phyloP scores from a whole-genome alignment of 805 yeast species.

The Ogataea methanolica region DNA sequence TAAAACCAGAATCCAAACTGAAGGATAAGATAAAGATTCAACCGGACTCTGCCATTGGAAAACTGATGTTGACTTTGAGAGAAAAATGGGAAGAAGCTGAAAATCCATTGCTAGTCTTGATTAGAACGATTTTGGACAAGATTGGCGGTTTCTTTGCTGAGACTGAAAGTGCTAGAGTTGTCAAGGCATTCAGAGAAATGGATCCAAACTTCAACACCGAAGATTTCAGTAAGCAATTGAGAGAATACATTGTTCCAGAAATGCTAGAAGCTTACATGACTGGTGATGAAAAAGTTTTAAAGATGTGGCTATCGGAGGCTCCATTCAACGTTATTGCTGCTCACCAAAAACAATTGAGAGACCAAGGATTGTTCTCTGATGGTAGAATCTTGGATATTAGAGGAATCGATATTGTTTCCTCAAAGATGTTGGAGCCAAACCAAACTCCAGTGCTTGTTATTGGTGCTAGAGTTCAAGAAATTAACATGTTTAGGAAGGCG shows the following conservation, averaged over 20 bases:
- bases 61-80: slow-evolving; percentile 53
- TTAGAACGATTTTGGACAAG: slow-evolving; percentile 77
- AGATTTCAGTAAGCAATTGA: slow-evolving; percentile 72
- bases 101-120: slow-evolving; percentile 76
- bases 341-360: slow-evolving; percentile 85
- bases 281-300: slow-evolving; percentile 79
- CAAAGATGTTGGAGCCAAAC: slow-evolving; percentile 83
- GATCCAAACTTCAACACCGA: slow-evolving; percentile 86
- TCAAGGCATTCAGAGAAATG: slow-evolving; percentile 76
- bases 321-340: slow-evolving; percentile 94
- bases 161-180: slow-evolving; percentile 93
- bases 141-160: slow-evolving; percentile 89
- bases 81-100: slow-evolving; percentile 89
- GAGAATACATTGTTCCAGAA: slow-evolving; percentile 93
- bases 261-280: slow-evolving; percentile 90
- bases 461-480: slow-evolving; percentile 95
- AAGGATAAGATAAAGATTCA: slow-evolving; percentile 63
- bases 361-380: slow-evolving; percentile 87
- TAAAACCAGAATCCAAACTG: slow-evolving; percentile 48
- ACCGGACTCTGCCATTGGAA: slow-evolving; percentile 66
- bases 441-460: slow-evolving; percentile 90
- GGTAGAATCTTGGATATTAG: slow-evolving; percentile 90
- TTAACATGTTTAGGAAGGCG: slow-evolving; percentile 79
- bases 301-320: slow-evolving; percentile 94
- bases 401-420: slow-evolving; percentile 87